Percentiles rank a stretch among this genome's conserved stretches.
Conservation (phyloP, 2,329 filamentous ascomycete genomes). For the Penicillium oxalicum region DNA sequence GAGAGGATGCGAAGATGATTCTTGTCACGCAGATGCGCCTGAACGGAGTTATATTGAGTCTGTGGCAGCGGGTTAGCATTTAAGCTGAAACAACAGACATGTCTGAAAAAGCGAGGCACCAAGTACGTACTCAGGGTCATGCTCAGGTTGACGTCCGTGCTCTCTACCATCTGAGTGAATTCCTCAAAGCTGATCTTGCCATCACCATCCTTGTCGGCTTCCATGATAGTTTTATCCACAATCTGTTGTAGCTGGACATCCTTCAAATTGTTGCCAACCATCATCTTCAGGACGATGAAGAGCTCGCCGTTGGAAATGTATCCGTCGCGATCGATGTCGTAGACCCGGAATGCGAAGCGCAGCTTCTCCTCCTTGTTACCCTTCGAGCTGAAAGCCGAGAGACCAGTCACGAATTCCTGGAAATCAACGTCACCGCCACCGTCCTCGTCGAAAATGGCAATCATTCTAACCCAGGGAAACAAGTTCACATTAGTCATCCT, state of each 20-base stretch:
- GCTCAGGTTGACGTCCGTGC: conserved; percentile 66
- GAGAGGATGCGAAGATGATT: not conserved
- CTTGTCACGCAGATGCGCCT: not conserved
- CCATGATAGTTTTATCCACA: conserved; percentile 99
- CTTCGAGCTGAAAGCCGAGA: conserved; percentile 94
- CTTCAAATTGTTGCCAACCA: conserved; percentile 98
- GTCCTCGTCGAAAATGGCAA: conserved; percentile 98
- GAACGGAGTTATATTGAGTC: conserved; percentile 12
- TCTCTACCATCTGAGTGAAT: conserved; percentile 98
- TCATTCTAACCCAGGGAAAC: conserved; percentile 61
- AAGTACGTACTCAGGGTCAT: conserved; percentile 57
- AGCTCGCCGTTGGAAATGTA: conserved; percentile 98
- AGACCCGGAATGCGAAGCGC: conserved; percentile 96
- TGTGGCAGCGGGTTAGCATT: conserved; percentile 10
- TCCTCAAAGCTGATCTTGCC: conserved; percentile 99
- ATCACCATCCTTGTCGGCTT: conserved; percentile 90
- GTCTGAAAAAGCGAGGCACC: not conserved
- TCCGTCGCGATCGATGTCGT: conserved; percentile 97
- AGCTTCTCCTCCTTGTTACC: conserved; percentile 99
- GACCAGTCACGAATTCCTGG: conserved; percentile 93
- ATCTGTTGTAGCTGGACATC: conserved; percentile 98
- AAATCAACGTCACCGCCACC: conserved; percentile 97
- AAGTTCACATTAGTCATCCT: too few relatives aligned
- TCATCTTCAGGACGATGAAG: conserved; percentile 99
- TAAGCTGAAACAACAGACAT: not conserved